These are phyloP conservation scores for Paracoccidioides brasiliensis DNA, from an alignment of 2,329 filamentous ascomycete species.

Conservation along the genomic window DNA sequence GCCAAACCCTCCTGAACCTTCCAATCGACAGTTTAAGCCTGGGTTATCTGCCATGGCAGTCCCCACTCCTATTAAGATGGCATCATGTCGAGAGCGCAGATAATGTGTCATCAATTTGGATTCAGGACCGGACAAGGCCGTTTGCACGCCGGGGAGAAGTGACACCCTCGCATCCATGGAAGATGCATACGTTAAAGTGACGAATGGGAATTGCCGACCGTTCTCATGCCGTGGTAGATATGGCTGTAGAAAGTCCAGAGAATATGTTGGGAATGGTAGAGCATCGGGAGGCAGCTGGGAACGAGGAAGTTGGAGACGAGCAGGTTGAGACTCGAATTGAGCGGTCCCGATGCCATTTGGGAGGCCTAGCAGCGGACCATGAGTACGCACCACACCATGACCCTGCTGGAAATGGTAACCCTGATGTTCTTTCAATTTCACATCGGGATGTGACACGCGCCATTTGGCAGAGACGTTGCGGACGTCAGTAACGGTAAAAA, in stretches of 20 bases:
- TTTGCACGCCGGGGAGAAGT: conserved; percentile 65
- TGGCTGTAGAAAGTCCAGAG: conserved; percentile 35
- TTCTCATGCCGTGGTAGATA: conserved; percentile 36
- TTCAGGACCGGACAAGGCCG: conserved; percentile 64
- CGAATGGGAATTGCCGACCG: conserved; percentile 34
- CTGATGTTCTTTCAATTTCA: conserved; percentile 31
- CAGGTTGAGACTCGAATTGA: background rate
- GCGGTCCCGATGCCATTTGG: conserved; percentile 5
- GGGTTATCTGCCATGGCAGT: conserved; percentile 80
- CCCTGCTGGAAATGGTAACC: conserved; percentile 34
- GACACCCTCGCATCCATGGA: conserved; percentile 76
- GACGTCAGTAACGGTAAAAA: conserved; percentile 35
- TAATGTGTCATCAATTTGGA: conserved; percentile 93
- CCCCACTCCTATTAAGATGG: conserved; percentile 72
- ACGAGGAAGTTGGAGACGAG: background rate
- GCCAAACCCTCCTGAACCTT: conserved; percentile 45
- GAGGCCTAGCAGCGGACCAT: conserved; percentile 9
- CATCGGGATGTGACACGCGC: conserved; percentile 33
- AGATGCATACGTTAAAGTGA: conserved; percentile 80
- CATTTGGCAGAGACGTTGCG: conserved; percentile 37
- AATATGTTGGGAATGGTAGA: conserved; percentile 32
- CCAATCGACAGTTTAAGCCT: conserved; percentile 69
- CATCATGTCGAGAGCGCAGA: conserved; percentile 70
- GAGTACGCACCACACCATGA: conserved; percentile 28
- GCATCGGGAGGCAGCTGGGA: conserved; percentile 24